phyloP scores from a whole-genome alignment of 2,329 filamentous ascomycete genomes.

The Hymenoscyphus occultus region DNA sequence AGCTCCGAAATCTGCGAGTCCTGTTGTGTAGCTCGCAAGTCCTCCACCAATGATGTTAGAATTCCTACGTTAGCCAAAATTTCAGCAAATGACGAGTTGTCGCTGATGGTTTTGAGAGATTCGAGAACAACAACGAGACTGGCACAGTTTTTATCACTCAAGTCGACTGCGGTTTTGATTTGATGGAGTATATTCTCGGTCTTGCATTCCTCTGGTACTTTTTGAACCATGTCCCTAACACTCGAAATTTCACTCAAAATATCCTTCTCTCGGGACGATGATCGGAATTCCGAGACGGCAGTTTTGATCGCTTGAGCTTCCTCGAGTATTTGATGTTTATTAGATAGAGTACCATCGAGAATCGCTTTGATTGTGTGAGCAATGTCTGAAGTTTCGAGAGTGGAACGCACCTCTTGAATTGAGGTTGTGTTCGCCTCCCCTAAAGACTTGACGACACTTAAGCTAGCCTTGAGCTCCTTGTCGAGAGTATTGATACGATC shows the following conservation, averaged over 20 bases:
- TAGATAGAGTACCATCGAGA: conserved; percentile 5
- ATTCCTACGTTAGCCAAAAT: neutral
- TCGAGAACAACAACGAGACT: neutral
- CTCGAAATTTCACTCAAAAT: conserved; percentile 6
- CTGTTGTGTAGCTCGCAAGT: neutral
- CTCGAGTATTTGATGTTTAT: conserved; percentile 11
- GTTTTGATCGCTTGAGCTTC: conserved; percentile 3
- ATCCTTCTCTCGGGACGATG: conserved; percentile 2
- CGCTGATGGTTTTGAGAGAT: neutral
- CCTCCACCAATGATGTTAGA: neutral
- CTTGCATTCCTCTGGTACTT: conserved; percentile 6
- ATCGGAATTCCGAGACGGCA: neutral
- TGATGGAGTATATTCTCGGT: conserved; percentile 15
- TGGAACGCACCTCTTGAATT: neutral
- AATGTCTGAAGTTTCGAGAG: neutral
- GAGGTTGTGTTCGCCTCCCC: neutral
- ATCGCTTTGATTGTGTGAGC: conserved; percentile 1
- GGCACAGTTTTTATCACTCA: conserved; percentile 5
- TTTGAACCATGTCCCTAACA: conserved; percentile 5
- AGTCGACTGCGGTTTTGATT: conserved; percentile 9
- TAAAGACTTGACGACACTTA: neutral
- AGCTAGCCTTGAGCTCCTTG: neutral
- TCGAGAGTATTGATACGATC: conserved; percentile 3
- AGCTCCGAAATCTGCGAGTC: conserved; percentile 3
- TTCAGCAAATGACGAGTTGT: neutral